Conservation (phyloP, 768 basidiomycete species). For the Nidularia sp. region DNA sequence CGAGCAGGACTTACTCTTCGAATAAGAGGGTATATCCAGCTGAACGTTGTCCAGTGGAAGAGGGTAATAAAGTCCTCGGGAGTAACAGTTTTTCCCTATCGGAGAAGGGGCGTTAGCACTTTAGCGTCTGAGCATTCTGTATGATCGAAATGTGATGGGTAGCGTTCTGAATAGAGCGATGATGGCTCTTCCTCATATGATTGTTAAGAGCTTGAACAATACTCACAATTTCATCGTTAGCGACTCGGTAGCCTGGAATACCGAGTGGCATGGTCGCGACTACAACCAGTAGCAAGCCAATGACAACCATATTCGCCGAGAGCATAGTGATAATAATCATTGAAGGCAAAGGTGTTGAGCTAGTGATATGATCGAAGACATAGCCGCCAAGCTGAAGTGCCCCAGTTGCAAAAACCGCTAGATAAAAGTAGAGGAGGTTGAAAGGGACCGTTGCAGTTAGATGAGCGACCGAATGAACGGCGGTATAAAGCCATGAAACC, state of each 20-base stretch:
- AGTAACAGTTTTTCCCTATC: slow-evolving; percentile 49
- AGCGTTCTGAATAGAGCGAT: too few species aligned
- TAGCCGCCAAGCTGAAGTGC: slow-evolving; percentile 49
- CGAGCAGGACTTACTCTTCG: slow-evolving; percentile 27
- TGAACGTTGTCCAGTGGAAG: slow-evolving; percentile 68
- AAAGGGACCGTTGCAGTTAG: slow-evolving; percentile 56
- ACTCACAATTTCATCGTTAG: slow-evolving; percentile 61
- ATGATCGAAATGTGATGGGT: too few species aligned
- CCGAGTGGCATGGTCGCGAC: slow-evolving; percentile 62
- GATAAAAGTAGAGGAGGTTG: slow-evolving; percentile 60
- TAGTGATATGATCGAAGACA: slow-evolving; percentile 45
- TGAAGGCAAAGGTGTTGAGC: slow-evolving; percentile 37
- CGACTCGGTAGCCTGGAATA: slow-evolving; percentile 50
- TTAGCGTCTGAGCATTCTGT: too few species aligned
- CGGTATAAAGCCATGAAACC: slow-evolving; percentile 63
- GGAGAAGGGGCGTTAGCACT: too few species aligned
- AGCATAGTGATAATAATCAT: slow-evolving; percentile 20
- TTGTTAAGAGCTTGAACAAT: not conserved
- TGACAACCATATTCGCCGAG: slow-evolving; percentile 37
- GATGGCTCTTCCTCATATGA: not conserved
- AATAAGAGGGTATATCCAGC: slow-evolving; percentile 68
- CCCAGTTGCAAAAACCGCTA: slow-evolving; percentile 39
- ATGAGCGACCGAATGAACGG: slow-evolving; percentile 46
- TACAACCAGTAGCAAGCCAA: slow-evolving; percentile 38
- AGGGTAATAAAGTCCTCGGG: slow-evolving; percentile 78